Conservation (phyloP, 208 protist species). For the Leishmania turanica region DNA sequence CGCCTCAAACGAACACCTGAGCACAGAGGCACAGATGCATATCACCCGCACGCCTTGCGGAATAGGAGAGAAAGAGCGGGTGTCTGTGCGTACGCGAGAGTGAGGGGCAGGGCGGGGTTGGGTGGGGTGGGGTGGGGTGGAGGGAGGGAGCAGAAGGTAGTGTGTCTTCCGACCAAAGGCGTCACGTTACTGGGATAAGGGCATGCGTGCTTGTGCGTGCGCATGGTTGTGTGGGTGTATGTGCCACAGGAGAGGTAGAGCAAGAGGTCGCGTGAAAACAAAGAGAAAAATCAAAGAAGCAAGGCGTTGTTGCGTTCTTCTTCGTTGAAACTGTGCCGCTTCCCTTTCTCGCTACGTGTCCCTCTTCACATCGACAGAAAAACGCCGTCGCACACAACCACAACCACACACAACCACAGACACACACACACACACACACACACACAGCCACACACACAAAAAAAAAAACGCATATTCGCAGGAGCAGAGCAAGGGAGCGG, state of each 20-base stretch:
- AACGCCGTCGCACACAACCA: neutral
- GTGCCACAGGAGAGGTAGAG: neutral
- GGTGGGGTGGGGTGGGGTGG: too few relatives aligned
- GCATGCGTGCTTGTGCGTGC: neutral
- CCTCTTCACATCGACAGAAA: neutral
- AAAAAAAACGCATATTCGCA: neutral
- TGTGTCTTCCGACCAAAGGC: neutral
- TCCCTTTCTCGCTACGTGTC: neutral
- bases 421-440: neutral
- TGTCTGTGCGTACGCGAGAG: neutral
- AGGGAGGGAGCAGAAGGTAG: neutral
- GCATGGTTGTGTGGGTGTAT: neutral
- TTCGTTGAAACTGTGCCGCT: neutral
- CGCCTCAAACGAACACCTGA: neutral
- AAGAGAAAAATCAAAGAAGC: neutral
- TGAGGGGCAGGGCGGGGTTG: too few relatives aligned
- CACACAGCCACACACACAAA: neutral
- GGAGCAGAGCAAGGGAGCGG: neutral
- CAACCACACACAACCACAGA: neutral
- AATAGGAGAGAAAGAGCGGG: neutral
- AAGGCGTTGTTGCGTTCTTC: neutral
- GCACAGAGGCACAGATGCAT: constrained; percentile 3
- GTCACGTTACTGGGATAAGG: neutral
- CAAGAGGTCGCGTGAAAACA: neutral
- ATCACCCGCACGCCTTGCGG: neutral